Base-by-base conservation (phyloP, 768 basidiomycete species). In the Cystobasidium ongulense region DNA sequence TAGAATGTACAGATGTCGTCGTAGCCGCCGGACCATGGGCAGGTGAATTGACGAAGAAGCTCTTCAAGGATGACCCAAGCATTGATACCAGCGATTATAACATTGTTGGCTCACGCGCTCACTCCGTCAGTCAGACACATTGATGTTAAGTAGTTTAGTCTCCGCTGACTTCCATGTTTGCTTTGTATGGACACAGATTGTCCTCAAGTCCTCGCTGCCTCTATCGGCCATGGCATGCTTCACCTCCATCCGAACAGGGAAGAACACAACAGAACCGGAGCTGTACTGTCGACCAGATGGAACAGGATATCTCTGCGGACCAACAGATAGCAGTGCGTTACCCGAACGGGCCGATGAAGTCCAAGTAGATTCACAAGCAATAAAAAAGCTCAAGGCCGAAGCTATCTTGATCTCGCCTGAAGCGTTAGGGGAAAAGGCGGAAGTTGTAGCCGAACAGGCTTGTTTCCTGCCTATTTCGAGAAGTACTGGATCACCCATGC, bases 1-100 rank as follows among this genome's bases (percentile, higher is more conserved):
- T 73, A 21, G 61, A 36, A 23, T 52, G 62, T 29, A 73, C 62
- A 13, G 84, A 88, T 70, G 86, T 92, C 75, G 83, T 95, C 46
- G 80, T 96, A 63, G 85, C 88, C 46, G 90, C 90, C n/a, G 92
- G 92, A 29, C 89, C 90, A 18, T 96, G 92, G 92, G 90, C 90
- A 0, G 84, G 90, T 8, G 78, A 78, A 10, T 79, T 94, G 1
- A 77, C 81, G 2, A 59, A 74, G 39, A 70, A 79, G 41, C 75
- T 84, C n/a, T 72, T 84, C 61, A 41, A 43, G 25, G 73, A 53
- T 75, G 23, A 78, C 80, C 18, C 72, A 78, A n/a, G 77, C 79
- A 66, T n/a, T 72, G 31, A 67, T 63, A 8, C 57, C 70, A 17
- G 75, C 74, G 0, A 76, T 74, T 17, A 77, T 73, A 62, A 76